A percentile compares a stretch with the other conserved stretches of the same genome.
Evolutionary conservation across 1,284 basidiomycete species (phyloP).

Genomic region (Ustilago xerochloae): DNA sequence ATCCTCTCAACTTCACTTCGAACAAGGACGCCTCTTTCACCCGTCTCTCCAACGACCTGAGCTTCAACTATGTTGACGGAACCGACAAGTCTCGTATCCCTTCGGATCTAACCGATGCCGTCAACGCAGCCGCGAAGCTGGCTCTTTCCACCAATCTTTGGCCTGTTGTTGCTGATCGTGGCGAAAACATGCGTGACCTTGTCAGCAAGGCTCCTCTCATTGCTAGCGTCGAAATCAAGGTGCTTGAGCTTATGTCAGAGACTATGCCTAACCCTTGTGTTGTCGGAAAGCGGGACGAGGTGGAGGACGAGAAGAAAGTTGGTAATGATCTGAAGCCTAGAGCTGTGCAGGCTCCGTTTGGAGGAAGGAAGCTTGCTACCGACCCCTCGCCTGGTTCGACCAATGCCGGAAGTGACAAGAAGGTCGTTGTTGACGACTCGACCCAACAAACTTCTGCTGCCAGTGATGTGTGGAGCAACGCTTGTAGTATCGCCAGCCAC

Average conservation of each 20-base stretch:
- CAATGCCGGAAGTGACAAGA: background rate
- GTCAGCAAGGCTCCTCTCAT: conserved; percentile 64
- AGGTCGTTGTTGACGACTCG: background rate
- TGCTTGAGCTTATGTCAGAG: conserved; percentile 35
- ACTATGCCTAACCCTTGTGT: conserved; percentile 30
- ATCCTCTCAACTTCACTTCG: conserved; percentile 72
- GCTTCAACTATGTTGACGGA: conserved; percentile 69
- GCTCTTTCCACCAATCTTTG: conserved; percentile 71
- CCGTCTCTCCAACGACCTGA: conserved; percentile 72
- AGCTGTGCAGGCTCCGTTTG: conserved; percentile 12
- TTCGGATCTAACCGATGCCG: conserved; percentile 71
- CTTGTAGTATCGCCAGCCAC: conserved; percentile 24
- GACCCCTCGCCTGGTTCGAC: background rate
- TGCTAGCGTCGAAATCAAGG: conserved; percentile 30
- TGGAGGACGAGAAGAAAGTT: background rate
- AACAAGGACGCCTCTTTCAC: conserved; percentile 72
- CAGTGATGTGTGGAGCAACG: conserved; percentile 13
- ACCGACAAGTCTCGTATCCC: conserved; percentile 51
- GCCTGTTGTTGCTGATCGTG: conserved; percentile 73
- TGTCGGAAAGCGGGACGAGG: background rate
- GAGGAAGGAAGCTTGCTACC: conserved; percentile 2
- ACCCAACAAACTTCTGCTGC: background rate
- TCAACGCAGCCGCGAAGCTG: conserved; percentile 68
- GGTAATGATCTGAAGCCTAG: background rate
- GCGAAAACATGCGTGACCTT: conserved; percentile 69